Conservation (phyloP, 2,329 filamentous ascomycete species). For the Emmonsia crescens region DNA sequence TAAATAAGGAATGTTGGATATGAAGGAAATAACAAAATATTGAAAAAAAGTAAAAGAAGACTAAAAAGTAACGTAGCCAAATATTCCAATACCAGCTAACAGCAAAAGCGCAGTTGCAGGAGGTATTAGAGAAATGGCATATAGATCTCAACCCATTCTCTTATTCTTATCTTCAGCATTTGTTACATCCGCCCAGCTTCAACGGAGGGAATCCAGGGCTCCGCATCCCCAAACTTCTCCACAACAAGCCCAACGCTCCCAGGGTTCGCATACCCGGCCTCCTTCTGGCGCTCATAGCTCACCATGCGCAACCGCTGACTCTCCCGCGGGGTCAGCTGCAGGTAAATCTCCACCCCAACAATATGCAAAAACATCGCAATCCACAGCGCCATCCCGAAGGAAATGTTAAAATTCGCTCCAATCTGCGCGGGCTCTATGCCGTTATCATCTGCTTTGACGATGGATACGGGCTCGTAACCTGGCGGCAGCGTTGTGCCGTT, state of each 20-base stretch:
- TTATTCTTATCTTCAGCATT: neutral
- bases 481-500: neutral
- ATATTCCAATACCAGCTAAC: neutral
- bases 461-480: neutral
- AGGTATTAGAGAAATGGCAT: too few species aligned
- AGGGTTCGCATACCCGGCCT: constrained; percentile 42
- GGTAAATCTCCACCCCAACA: constrained; percentile 40
- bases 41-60: neutral
- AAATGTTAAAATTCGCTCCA: constrained; percentile 36
- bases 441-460: constrained; percentile 11
- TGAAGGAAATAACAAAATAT: neutral
- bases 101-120: neutral
- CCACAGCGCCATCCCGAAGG: constrained; percentile 46
- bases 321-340: constrained; percentile 45
- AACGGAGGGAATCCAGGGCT: constrained; percentile 8
- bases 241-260: constrained; percentile 38
- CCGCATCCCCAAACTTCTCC: constrained; percentile 32
- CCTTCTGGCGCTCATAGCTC: constrained; percentile 46
- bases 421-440: constrained; percentile 19
- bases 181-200: neutral
- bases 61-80: neutral
- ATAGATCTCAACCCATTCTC: neutral
- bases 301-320: constrained; percentile 44
- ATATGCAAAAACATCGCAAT: constrained; percentile 43
- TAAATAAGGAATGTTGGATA: neutral